phyloP scores from a whole-genome alignment of 2,329 filamentous ascomycete species.

The Ophiostoma sp. region DNA sequence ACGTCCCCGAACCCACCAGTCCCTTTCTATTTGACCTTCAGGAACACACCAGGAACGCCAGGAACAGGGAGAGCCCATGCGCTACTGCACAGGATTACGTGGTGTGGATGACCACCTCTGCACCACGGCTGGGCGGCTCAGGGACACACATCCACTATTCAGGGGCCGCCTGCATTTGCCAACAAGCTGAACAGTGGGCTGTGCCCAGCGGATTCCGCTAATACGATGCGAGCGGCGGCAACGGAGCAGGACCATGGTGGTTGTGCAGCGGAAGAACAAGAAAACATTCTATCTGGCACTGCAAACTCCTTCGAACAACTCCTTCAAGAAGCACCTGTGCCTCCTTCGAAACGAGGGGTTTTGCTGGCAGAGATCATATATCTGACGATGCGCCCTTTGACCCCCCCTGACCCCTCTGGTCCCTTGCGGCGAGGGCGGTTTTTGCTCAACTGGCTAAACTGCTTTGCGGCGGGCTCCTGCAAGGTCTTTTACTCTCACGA shows the following conservation, averaged over 20 bases:
- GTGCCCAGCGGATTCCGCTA: slow-evolving; percentile 9
- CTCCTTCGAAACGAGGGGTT: not conserved
- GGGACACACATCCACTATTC: slow-evolving; percentile 21
- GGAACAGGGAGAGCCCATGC: slow-evolving; percentile 13
- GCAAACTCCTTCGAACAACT: not conserved
- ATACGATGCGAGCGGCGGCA: not conserved
- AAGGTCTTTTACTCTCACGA: slow-evolving; percentile 3
- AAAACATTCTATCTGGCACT: not conserved
- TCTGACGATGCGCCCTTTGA: not conserved
- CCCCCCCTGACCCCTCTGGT: not conserved
- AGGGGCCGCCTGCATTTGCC: slow-evolving; percentile 22
- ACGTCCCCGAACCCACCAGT: slow-evolving; percentile 5
- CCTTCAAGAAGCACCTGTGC: not conserved
- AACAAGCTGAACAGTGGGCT: slow-evolving; percentile 19
- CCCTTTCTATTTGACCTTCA: not conserved
- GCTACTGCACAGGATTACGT: slow-evolving; percentile 13
- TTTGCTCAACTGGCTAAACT: not conserved
- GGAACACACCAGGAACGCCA: not conserved
- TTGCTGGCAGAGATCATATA: not conserved
- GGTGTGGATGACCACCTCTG: slow-evolving; percentile 2
- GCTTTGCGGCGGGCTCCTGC: not conserved
- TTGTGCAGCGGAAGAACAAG: not conserved
- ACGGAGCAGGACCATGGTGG: not conserved
- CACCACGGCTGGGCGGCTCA: slow-evolving; percentile 5
- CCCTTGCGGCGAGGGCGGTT: not conserved